Conservation (phyloP, 2,329 filamentous ascomycete genomes). For the Colletotrichum sp. region DNA sequence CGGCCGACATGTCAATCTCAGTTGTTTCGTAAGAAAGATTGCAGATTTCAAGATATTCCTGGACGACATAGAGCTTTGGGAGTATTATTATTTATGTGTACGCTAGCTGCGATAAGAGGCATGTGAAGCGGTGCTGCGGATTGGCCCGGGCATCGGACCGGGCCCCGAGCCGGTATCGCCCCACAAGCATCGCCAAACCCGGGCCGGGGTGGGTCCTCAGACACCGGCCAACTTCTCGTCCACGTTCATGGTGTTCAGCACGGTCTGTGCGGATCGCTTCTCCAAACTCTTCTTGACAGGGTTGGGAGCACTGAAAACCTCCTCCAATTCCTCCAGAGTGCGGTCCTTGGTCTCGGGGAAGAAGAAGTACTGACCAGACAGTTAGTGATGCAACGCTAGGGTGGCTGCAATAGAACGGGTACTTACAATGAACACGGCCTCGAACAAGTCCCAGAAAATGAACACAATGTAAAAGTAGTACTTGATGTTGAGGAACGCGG, state of each 20-base stretch:
- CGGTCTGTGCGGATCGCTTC: slow-evolving; percentile 46
- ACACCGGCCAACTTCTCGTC: slow-evolving; percentile 35
- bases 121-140: background rate
- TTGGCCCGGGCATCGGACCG: background rate
- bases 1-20: background rate
- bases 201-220: slow-evolving; percentile 20
- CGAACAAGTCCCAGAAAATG: slow-evolving; percentile 49
- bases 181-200: background rate
- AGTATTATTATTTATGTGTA: background rate
- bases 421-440: slow-evolving; percentile 38
- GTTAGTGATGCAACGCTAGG: background rate
- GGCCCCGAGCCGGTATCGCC: background rate
- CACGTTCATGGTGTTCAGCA: slow-evolving; percentile 31
- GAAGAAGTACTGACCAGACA: slow-evolving; percentile 45
- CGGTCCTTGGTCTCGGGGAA: slow-evolving; percentile 52
- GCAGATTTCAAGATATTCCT: background rate
- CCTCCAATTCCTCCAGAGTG: slow-evolving; percentile 58
- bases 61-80: background rate
- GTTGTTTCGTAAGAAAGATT: background rate
- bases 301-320: slow-evolving; percentile 51
- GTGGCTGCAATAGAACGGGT: background rate
- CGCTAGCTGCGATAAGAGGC: background rate
- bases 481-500: slow-evolving; percentile 46
- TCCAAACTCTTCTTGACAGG: slow-evolving; percentile 48
- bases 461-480: slow-evolving; percentile 52